Evolutionary conservation across 108 stramenopile genomes (phyloP).

Genomic region (Poteriospumella lacustris): DNA sequence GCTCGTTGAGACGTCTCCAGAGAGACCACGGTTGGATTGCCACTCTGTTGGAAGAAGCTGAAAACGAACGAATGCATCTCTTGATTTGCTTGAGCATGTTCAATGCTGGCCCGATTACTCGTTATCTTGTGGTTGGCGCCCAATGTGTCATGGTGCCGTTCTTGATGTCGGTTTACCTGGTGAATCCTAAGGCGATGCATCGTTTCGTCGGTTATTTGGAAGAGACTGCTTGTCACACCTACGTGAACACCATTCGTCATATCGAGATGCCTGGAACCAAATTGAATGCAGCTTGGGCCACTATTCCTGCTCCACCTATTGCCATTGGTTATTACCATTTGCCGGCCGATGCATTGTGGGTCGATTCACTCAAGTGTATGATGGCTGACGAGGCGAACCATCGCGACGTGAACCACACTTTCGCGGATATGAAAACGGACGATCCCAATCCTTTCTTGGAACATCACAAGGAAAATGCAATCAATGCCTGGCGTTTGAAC

Average conservation of each 20-base stretch:
- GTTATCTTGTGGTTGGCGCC: slow-evolving; percentile 63
- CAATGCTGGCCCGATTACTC: slow-evolving; percentile 61
- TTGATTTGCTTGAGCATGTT: slow-evolving; percentile 77
- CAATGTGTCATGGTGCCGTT: slow-evolving; percentile 62
- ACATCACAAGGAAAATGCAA: slow-evolving; percentile 16
- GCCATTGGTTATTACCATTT: slow-evolving; percentile 65
- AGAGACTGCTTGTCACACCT: slow-evolving; percentile 77
- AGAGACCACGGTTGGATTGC: slow-evolving; percentile 79
- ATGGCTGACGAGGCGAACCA: slow-evolving; percentile 73
- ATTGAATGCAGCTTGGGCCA: slow-evolving; percentile 60
- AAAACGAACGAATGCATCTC: slow-evolving; percentile 96
- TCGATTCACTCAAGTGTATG: slow-evolving; percentile 20
- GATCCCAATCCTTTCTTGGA: slow-evolving; percentile 29
- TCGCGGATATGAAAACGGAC: slow-evolving; percentile 53
- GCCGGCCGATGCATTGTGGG: slow-evolving; percentile 32
- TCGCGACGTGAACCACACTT: slow-evolving; percentile 79
- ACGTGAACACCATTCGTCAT: slow-evolving; percentile 78
- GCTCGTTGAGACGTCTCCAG: slow-evolving; percentile 76
- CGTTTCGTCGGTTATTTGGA: slow-evolving; percentile 95
- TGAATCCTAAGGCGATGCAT: slow-evolving; percentile 81
- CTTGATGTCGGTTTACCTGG: slow-evolving; percentile 74
- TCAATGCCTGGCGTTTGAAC: slow-evolving; percentile 6
- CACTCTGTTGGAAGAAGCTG: slow-evolving; percentile 91
- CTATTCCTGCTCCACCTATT: slow-evolving; percentile 58
- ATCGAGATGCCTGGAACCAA: slow-evolving; percentile 66